Conservation (phyloP, 129 eudicot species). For the Oenanthe sinensis region DNA sequence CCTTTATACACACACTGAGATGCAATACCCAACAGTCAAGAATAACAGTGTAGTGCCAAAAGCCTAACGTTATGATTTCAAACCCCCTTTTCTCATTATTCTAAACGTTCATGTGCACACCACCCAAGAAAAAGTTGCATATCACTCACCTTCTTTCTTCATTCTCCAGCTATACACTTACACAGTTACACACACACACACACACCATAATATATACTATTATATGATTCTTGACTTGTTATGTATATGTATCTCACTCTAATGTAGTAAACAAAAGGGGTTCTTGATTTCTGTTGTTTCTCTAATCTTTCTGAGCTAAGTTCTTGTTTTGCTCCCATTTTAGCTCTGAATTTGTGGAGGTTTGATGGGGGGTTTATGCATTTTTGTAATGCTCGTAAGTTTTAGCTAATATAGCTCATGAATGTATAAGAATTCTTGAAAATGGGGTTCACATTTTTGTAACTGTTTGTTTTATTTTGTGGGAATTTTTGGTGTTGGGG, state of each 20-base stretch:
- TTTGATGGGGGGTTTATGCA: constrained; percentile 15
- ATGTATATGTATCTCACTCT: not conserved
- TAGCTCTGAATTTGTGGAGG: not conserved
- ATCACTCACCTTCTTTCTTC: not conserved
- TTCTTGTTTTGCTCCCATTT: not conserved
- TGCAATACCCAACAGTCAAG: not conserved
- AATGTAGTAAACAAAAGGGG: not conserved
- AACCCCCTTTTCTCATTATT: not conserved
- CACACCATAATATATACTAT: not conserved
- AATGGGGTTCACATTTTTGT: not conserved
- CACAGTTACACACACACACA: not conserved
- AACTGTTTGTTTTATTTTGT: not conserved
- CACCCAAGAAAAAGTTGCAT: constrained; percentile 5
- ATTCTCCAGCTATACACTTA: not conserved
- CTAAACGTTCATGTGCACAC: constrained; percentile 15
- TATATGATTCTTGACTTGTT: not conserved
- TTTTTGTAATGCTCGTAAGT: not conserved
- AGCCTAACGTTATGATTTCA: constrained; percentile 6
- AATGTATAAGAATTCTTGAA: not conserved
- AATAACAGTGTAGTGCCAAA: constrained; percentile 4
- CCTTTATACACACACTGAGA: not conserved
- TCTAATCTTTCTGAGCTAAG: not conserved
- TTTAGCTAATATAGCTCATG: not conserved
- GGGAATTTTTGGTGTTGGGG: constrained; percentile 11
- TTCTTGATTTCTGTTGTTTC: not conserved